Evolutionary conservation across 257 asterid genomes (phyloP).

Genomic region (Perilla frutescens): DNA sequence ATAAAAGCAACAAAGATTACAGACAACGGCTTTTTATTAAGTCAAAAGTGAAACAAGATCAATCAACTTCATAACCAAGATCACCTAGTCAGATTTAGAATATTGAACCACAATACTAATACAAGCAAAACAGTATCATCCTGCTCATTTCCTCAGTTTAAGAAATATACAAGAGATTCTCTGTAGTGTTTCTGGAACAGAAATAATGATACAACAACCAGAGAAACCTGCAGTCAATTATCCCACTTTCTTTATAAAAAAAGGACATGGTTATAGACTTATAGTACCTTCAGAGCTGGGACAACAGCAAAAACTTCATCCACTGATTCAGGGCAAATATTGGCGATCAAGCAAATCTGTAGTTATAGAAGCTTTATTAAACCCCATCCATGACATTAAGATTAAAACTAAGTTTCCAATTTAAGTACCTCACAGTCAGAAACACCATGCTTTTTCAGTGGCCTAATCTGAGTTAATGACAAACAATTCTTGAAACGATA

Average conservation of each 20-base stretch:
- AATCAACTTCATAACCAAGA: not conserved
- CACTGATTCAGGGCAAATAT: slow-evolving; percentile 68
- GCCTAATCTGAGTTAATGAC: slow-evolving; percentile 70
- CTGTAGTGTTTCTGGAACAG: slow-evolving; percentile 2
- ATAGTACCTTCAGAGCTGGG: slow-evolving; percentile 78
- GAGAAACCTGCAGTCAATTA: slow-evolving; percentile 18
- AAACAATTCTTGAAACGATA: slow-evolving; percentile 40
- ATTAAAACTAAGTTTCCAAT: slow-evolving; percentile 28
- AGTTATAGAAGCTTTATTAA: slow-evolving; percentile 33
- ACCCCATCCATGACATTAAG: slow-evolving; percentile 17
- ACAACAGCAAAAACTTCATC: slow-evolving; percentile 89
- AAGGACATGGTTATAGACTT: slow-evolving; percentile 22
- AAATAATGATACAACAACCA: not conserved
- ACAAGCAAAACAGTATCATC: not conserved
- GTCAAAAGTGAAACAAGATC: slow-evolving; percentile 17
- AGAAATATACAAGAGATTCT: slow-evolving; percentile 15
- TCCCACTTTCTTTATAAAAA: slow-evolving; percentile 9
- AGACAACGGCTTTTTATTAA: not conserved
- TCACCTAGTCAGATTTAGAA: not conserved
- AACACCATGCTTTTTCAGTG: slow-evolving; percentile 75
- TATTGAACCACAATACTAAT: not conserved
- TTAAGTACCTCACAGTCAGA: slow-evolving; percentile 78
- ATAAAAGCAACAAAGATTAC: slow-evolving; percentile 15
- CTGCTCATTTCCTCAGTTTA: not conserved
- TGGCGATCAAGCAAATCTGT: slow-evolving; percentile 86